Percentiles rank a stretch among this genome's conserved stretches.
Evolutionary conservation across 2,329 filamentous ascomycete genomes (phyloP).

Genomic region (Verticillium isaacii): DNA sequence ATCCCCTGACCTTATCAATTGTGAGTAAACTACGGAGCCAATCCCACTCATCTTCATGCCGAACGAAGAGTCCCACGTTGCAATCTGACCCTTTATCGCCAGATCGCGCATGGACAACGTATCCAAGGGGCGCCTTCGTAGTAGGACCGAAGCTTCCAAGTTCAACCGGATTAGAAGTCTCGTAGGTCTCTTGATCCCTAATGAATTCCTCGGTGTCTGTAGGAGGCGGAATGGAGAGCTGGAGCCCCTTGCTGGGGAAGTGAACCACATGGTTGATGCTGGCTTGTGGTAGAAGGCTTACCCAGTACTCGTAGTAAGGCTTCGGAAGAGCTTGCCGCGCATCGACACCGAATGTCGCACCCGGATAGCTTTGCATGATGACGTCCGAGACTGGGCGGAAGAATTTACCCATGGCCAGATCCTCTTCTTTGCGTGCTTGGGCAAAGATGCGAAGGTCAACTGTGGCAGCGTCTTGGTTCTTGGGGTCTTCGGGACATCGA

Average conservation of each 20-base stretch:
- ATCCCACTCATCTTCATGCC: constrained; percentile 14
- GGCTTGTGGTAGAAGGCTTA: constrained; percentile 17
- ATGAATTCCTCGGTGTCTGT: constrained; percentile 16
- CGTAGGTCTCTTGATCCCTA: constrained; percentile 17
- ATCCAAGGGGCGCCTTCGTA: constrained; percentile 20
- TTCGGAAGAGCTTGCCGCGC: constrained; percentile 27
- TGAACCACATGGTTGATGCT: constrained; percentile 16
- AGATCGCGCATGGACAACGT: constrained; percentile 24
- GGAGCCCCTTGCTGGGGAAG: constrained; percentile 15
- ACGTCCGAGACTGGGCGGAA: constrained; percentile 31
- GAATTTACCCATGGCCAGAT: constrained; percentile 29
- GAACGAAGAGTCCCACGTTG: constrained; percentile 18
- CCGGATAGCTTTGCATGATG: constrained; percentile 37
- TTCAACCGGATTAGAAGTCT: constrained; percentile 19
- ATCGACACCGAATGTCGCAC: constrained; percentile 32
- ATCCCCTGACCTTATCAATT: constrained; percentile 26
- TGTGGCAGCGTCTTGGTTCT: constrained; percentile 41
- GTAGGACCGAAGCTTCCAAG: constrained; percentile 20
- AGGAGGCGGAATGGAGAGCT: constrained; percentile 15
- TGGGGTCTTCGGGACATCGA: constrained; percentile 29
- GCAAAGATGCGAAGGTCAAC: constrained; percentile 41
- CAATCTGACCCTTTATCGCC: constrained; percentile 38
- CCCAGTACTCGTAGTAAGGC: constrained; percentile 17
- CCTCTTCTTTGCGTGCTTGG: constrained; percentile 34
- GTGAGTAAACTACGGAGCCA: constrained; percentile 34